Conservation (phyloP, 2,329 filamentous ascomycete genomes). For the Aurifilum marmelostoma region DNA sequence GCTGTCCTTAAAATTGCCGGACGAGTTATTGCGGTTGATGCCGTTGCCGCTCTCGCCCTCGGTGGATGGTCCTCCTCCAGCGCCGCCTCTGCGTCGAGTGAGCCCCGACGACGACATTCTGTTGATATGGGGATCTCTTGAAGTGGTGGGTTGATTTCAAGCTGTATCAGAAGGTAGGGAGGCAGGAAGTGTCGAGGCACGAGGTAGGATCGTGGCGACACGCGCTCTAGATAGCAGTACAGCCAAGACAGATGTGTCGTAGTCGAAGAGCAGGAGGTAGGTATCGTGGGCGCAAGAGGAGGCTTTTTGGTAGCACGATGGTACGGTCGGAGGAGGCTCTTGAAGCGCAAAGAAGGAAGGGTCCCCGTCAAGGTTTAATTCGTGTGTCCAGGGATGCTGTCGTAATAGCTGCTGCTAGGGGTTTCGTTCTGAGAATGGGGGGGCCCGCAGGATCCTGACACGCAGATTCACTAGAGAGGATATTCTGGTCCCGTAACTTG, state of each 20-base stretch:
- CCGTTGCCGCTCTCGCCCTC: slow-evolving; percentile 57
- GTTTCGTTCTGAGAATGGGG: not conserved
- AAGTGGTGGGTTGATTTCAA: not conserved
- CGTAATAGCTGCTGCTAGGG: slow-evolving; percentile 10
- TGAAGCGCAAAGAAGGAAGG: slow-evolving; percentile 8
- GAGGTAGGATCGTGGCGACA: not conserved
- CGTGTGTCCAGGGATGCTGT: slow-evolving; percentile 12
- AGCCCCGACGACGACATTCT: slow-evolving; percentile 52
- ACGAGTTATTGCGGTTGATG: slow-evolving; percentile 59
- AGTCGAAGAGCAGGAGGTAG: not conserved
- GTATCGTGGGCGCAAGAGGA: not conserved
- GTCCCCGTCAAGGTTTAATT: slow-evolving; percentile 4
- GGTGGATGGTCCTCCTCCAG: slow-evolving; percentile 56
- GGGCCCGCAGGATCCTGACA: slow-evolving; percentile 7
- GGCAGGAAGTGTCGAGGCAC: not conserved
- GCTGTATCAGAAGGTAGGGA: slow-evolving; percentile 8
- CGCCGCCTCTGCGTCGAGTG: slow-evolving; percentile 70
- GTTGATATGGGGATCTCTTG: slow-evolving; percentile 3
- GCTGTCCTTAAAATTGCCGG: slow-evolving; percentile 56
- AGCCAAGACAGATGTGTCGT: not conserved
- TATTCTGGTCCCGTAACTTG: not conserved
- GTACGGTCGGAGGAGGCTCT: slow-evolving; percentile 3
- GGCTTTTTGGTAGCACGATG: not conserved
- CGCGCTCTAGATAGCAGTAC: not conserved
- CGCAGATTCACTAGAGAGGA: not conserved